phyloP scores from a whole-genome alignment of 2,329 filamentous ascomycete species.

The Pseudogymnoascus pannorum region DNA sequence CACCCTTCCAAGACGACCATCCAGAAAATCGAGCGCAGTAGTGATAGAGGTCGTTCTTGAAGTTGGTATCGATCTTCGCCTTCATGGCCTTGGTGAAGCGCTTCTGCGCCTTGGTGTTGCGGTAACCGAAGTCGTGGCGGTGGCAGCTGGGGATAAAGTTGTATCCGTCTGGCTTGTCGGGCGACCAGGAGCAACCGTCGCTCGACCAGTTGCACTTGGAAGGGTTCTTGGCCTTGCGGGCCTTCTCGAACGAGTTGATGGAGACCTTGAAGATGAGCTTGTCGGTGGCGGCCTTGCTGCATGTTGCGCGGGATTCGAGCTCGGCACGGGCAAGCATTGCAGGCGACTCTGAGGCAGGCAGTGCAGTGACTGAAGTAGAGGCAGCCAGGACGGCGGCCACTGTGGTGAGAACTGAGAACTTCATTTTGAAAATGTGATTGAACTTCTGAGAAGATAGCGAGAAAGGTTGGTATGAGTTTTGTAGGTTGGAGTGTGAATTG shows the following conservation, averaged over 20 bases:
- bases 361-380: not conserved
- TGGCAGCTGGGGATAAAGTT: conserved; percentile 39
- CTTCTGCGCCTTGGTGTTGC: conserved; percentile 43
- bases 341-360: not conserved
- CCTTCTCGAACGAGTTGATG: conserved; percentile 36
- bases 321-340: not conserved
- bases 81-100: conserved; percentile 39
- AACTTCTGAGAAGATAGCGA: not conserved
- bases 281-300: conserved; percentile 34
- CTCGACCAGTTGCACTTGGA: conserved; percentile 35
- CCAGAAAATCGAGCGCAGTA: not conserved
- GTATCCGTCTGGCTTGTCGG: conserved; percentile 39
- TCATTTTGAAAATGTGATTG: not conserved
- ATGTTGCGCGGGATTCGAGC: not conserved
- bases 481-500: not conserved
- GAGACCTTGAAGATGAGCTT: conserved; percentile 38
- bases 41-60: conserved; percentile 33
- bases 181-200: conserved; percentile 37
- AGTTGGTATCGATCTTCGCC: conserved; percentile 42
- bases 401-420: not conserved
- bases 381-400: not conserved
- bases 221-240: conserved; percentile 35
- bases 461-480: not conserved
- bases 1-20: conserved; percentile 1
- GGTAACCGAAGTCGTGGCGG: conserved; percentile 51